Conservation (phyloP, 2,329 filamentous ascomycete species). For the Aspergillus melleus region DNA sequence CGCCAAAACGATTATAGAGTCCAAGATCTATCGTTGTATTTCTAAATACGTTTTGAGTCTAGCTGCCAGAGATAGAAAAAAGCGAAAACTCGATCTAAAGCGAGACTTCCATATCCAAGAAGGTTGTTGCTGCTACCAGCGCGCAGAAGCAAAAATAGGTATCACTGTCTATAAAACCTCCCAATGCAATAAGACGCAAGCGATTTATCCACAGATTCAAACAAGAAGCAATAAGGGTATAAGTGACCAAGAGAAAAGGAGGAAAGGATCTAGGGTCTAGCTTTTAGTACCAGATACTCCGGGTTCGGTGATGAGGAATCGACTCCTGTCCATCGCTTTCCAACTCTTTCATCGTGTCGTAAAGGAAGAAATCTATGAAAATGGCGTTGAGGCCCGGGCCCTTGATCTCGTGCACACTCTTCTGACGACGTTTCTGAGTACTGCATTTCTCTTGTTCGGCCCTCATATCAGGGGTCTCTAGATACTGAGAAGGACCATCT, state of each 20-base stretch:
- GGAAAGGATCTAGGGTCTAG: not conserved
- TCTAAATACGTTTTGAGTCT: not conserved
- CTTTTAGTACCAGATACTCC: conserved; percentile 86
- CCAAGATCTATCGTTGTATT: not conserved
- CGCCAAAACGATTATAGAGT: not conserved
- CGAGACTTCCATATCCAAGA: not conserved
- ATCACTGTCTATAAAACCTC: conserved; percentile 13
- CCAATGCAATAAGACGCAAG: conserved; percentile 1
- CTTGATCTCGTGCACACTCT: conserved; percentile 7
- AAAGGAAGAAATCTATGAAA: conserved; percentile 94
- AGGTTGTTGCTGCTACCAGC: conserved; percentile 11
- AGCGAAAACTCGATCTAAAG: not conserved
- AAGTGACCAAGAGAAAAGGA: not conserved
- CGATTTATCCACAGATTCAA: not conserved
- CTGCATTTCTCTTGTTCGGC: conserved; percentile 15
- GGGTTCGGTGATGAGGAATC: conserved; percentile 82
- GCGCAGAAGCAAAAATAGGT: conserved; percentile 6
- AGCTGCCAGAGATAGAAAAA: not conserved
- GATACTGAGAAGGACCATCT: conserved; percentile 1
- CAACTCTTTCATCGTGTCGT: conserved; percentile 87
- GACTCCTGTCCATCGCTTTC: conserved; percentile 60
- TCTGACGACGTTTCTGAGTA: conserved; percentile 20
- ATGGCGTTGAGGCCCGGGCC: conserved; percentile 70
- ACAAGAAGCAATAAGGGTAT: conserved; percentile 2
- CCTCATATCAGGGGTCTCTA: conserved; percentile 4